A percentile compares a stretch with the other conserved stretches of the same genome.
Evolutionary conservation across 2,329 filamentous ascomycete genomes (phyloP).

Genomic region (Talaromyces funiculosus): DNA sequence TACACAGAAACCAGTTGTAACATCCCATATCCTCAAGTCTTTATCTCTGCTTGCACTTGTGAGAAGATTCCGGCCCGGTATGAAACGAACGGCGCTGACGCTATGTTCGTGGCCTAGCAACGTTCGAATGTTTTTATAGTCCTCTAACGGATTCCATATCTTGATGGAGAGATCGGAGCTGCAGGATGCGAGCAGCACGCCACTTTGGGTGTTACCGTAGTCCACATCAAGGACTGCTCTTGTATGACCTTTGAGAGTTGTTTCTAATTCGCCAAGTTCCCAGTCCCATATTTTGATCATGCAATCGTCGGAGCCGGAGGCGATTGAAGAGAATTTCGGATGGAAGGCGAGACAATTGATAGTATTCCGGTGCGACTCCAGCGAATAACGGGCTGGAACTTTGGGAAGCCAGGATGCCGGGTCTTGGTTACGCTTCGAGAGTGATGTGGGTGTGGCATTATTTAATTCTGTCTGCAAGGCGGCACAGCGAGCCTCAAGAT

Average conservation of each 20-base stretch:
- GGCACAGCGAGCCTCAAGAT: constrained; percentile 71
- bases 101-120: constrained; percentile 88
- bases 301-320: constrained; percentile 83
- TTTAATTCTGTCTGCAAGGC: constrained; percentile 78
- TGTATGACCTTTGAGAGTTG: constrained; percentile 87
- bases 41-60: constrained; percentile 83
- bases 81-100: constrained; percentile 81
- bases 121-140: constrained; percentile 93
- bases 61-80: constrained; percentile 79
- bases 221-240: constrained; percentile 83
- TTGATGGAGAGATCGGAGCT: constrained; percentile 90
- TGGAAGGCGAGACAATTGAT: constrained; percentile 90
- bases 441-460: constrained; percentile 70
- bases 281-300: constrained; percentile 98
- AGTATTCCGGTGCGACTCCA: constrained; percentile 74
- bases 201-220: constrained; percentile 77
- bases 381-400: constrained; percentile 70
- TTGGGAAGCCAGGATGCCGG: constrained; percentile 82
- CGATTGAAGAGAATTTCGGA: constrained; percentile 82
- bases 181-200: constrained; percentile 74
- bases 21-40: constrained; percentile 84
- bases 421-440: constrained; percentile 75
- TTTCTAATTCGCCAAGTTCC: constrained; percentile 84
- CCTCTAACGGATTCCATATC: constrained; percentile 84
- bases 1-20: constrained; percentile 85